Base-by-base conservation (phyloP, 1,284 basidiomycete species). In the Moniliella sp. region DNA sequence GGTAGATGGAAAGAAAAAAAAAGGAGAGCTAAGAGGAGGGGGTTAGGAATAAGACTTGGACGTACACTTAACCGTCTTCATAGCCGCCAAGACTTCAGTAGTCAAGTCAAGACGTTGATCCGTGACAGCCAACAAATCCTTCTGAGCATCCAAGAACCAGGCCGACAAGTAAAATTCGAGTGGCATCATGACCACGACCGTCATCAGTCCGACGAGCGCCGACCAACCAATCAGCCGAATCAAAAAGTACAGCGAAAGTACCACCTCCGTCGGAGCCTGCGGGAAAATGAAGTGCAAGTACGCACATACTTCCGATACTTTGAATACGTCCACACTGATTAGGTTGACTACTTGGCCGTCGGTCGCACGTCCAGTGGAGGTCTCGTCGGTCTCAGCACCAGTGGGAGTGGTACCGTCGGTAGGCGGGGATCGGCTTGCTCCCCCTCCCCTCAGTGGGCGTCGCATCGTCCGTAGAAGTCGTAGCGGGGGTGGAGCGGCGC, bases 321-420 rank as follows among this genome's bases (percentile, higher is more conserved):
- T n/a, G n/a, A 66, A 68, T 1, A 67, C 66, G 48, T 70, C 69
- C 21, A 67, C 65, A 2, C 65, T 63, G 27, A 70, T 66, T 19
- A 70, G 52, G 42, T 70, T 70, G 32, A 64, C 60, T 29, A 71
- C 65, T 46, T 67, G 66, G 23, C 68, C 68, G 33, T 66, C 65
- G 5, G 56, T 60, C 1, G 65, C 63, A 7, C 53, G 51, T 1
- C 34, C 32, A 4, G 28, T 33, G 5, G 32, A 25, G 18, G 41
- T 36, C 25, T 25, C 35, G 1, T 32, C 33, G n/a, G 30, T 28
- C 4, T 35, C 25, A 4, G 36, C 31, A 1, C 31, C 25, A 14
- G 17, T 15, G 4, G 18, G 32, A 18, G 21, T 28, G 13, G 13
- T 11, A 10, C 5, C 25, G n/a, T 35, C 37, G 5, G 29, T 33